Conservation (phyloP, 2,329 filamentous ascomycete genomes). For the Cercospora sp. region DNA sequence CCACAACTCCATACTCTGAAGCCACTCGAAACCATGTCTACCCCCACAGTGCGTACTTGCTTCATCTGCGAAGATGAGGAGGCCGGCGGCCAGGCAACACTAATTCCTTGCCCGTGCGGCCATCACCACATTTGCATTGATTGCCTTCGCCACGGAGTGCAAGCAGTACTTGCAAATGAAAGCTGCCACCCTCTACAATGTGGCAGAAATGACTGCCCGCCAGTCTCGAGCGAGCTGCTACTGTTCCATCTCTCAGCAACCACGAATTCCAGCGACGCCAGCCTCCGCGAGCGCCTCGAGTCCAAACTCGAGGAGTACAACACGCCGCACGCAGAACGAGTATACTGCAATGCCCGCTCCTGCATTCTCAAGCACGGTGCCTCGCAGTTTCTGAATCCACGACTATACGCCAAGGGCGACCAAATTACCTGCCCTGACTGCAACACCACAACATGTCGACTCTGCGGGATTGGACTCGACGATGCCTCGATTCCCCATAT, state of each 20-base stretch:
- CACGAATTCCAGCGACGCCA: background rate
- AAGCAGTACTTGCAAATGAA: background rate
- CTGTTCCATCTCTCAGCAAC: background rate
- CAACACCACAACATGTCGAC: too few relatives aligned
- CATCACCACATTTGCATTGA: background rate
- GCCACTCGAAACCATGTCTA: background rate
- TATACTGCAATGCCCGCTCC: background rate
- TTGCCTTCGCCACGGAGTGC: background rate
- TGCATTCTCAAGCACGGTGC: too few relatives aligned
- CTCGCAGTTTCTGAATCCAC: too few relatives aligned
- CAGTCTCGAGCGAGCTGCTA: background rate
- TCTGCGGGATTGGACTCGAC: too few relatives aligned
- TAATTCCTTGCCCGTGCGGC: background rate
- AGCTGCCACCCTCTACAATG: background rate
- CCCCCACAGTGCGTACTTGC: background rate
- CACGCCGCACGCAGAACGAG: background rate
- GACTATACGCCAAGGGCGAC: too few relatives aligned
- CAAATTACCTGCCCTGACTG: too few relatives aligned
- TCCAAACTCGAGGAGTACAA: background rate
- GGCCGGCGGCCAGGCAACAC: background rate
- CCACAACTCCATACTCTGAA: background rate
- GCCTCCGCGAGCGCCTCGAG: background rate
- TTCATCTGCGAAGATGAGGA: background rate
- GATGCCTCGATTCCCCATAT: background rate
- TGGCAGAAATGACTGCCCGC: background rate